Base-by-base conservation (phyloP, 768 basidiomycete species). In the Lentinula aciculospora region DNA sequence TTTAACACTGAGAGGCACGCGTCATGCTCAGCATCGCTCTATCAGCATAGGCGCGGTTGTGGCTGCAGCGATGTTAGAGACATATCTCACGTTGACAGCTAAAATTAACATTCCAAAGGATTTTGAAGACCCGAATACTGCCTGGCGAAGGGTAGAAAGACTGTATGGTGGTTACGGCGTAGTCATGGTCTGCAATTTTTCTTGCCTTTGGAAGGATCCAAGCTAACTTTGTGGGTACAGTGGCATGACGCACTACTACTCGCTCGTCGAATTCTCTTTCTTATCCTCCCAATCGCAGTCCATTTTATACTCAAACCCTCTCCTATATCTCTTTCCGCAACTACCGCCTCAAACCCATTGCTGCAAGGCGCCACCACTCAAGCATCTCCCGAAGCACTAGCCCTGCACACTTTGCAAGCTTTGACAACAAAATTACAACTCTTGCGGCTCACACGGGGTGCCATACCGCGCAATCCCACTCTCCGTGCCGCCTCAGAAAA, bases 181-280 rank as follows among this genome's bases (percentile, higher is more conserved):
- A 4, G 66, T 66, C 58, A 76, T 74, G 76, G 78, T 78, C 63
- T 53, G 72, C 62, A 19, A 25, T 23, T 2, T 59, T 37, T 27
- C 21, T n/a, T 40, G 5, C 36, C n/a, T 34, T 3, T 15, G 8
- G 36, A 10, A 25, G 4, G 12, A 49, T 0, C 5, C 37, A 6
- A 23, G 27, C 10, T 39, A 32, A 32, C 10, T 0, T 42, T 9
- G 13, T 42, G 19, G 21, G n/a, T n/a, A 23, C 59, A 90, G 88
- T 86, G 83, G 83, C 85, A 88, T 69, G 86, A 90, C 66, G 72
- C 66, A 27, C 69, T 85, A 36, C 77, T 80, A 66, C 65, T 75
- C 48, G 60, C 70, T 32, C 86, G 89, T n/a, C 79, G 81, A 54
- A 27, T 74, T 1, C 67, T 87, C 54, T 86, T 90, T 70, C 72